phyloP scores from a whole-genome alignment of 306 rosid species.

The Lathyrus aphaca region DNA sequence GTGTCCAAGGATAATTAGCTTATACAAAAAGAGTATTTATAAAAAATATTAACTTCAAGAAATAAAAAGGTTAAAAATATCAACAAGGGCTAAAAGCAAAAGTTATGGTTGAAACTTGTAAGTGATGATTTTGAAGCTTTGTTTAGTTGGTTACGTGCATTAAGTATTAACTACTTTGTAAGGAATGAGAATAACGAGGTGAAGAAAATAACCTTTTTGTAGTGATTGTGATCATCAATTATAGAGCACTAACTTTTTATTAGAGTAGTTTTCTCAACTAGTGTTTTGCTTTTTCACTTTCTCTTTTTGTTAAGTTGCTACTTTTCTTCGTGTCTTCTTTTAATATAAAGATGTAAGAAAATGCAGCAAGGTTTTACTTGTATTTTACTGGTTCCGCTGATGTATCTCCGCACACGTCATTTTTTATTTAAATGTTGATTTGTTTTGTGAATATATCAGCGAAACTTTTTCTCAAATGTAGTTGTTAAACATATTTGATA shows the following conservation, averaged over 20 bases:
- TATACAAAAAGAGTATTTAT: neutral
- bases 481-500: too few species aligned
- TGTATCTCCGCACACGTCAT: too few species aligned
- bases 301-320: conserved; percentile 15
- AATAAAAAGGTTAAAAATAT: conserved; percentile 32
- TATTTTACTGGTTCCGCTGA: too few species aligned
- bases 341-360: conserved; percentile 15
- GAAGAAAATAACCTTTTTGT: neutral
- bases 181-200: neutral
- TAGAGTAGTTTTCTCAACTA: conserved; percentile 19
- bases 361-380: conserved; percentile 9
- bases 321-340: conserved; percentile 25
- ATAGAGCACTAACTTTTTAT: conserved; percentile 39
- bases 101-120: neutral
- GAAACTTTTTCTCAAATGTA: too few species aligned
- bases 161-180: neutral
- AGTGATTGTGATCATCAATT: conserved; percentile 19
- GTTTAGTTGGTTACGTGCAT: conserved; percentile 23
- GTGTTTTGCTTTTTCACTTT: conserved; percentile 10
- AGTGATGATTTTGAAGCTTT: neutral
- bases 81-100: conserved; percentile 13
- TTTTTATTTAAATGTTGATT: too few species aligned
- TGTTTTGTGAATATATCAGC: too few species aligned
- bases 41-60: conserved; percentile 28
- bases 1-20: neutral